Evolutionary conservation across 441 rosid genomes (phyloP).

Genomic region (Biscutella laevigata): DNA sequence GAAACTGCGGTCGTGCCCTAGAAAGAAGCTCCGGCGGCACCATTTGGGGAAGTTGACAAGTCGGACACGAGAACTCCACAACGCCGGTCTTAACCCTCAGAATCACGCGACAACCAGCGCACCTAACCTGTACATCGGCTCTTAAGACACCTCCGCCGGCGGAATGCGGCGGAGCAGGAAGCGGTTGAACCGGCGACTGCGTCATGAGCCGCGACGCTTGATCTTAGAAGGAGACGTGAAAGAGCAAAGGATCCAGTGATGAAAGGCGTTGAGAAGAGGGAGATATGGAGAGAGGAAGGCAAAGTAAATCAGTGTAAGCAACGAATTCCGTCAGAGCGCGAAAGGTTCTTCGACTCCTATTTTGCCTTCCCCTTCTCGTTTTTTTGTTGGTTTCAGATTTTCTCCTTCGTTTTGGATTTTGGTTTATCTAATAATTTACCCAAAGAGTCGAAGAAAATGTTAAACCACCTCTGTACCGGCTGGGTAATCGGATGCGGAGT

Average conservation of each 20-base stretch:
- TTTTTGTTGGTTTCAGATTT: slow-evolving; percentile 21
- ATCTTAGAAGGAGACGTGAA: background rate
- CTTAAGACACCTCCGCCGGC: slow-evolving; percentile 19
- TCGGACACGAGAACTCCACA: slow-evolving; percentile 72
- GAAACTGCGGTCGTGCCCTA: slow-evolving; percentile 32
- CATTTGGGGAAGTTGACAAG: slow-evolving; percentile 89
- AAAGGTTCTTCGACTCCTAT: slow-evolving; percentile 26
- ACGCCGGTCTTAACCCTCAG: slow-evolving; percentile 61
- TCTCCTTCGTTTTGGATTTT: background rate
- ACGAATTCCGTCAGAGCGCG: slow-evolving; percentile 31
- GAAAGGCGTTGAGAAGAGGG: background rate
- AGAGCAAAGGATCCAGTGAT: slow-evolving; percentile 4
- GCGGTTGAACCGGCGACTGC: slow-evolving; percentile 30
- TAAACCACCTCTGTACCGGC: slow-evolving; percentile 16
- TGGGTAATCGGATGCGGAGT: slow-evolving; percentile 6
- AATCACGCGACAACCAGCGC: slow-evolving; percentile 91
- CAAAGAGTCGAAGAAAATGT: background rate
- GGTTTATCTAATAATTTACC: background rate
- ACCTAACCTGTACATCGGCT: slow-evolving; percentile 72
- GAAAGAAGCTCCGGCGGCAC: slow-evolving; percentile 84
- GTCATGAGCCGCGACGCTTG: slow-evolving; percentile 20
- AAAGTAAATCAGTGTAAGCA: slow-evolving; percentile 19
- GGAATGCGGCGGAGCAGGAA: slow-evolving; percentile 39
- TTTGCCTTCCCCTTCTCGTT: slow-evolving; percentile 15
- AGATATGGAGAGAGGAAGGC: slow-evolving; percentile 14